phyloP scores from a whole-genome alignment of 805 yeast species.

The Ogataea populi-albae region DNA sequence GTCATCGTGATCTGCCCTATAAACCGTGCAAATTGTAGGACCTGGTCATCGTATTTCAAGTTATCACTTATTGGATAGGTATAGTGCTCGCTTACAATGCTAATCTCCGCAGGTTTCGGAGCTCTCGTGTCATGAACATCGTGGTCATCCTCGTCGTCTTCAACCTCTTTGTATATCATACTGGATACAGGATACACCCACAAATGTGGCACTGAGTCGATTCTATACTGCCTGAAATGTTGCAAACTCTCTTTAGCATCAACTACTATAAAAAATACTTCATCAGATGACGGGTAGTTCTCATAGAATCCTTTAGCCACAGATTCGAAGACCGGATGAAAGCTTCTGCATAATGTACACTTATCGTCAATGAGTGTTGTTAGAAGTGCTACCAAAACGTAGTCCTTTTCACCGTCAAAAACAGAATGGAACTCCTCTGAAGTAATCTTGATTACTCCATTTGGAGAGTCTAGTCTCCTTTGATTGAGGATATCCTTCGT shows the following conservation, averaged over 20 bases:
- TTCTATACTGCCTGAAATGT: constrained; percentile 39
- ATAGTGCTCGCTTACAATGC: constrained; percentile 26
- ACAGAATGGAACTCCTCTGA: constrained; percentile 39
- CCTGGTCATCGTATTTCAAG: constrained; percentile 34
- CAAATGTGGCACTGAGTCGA: constrained; percentile 60
- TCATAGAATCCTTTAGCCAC: constrained; percentile 43
- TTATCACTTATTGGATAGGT: constrained; percentile 22
- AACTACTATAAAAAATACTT: constrained; percentile 45
- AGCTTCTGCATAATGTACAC: constrained; percentile 47
- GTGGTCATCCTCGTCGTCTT: constrained; percentile 23
- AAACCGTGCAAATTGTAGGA: constrained; percentile 52
- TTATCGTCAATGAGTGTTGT: constrained; percentile 41
- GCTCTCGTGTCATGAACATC: constrained; percentile 12
- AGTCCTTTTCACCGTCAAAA: constrained; percentile 48
- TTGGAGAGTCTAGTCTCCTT: constrained; percentile 15
- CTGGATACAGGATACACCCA: constrained; percentile 52
- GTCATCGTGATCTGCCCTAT: constrained; percentile 45
- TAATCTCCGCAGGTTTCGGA: constrained; percentile 14
- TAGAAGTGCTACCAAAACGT: constrained; percentile 48
- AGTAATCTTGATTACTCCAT: constrained; percentile 42
- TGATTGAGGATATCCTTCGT: constrained; percentile 15
- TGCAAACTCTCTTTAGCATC: constrained; percentile 47
- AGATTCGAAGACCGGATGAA: constrained; percentile 39
- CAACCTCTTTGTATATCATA: constrained; percentile 31
- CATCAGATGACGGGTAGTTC: constrained; percentile 41